Base-by-base conservation (phyloP, 1,139 yeast genomes). In the Saccharomycopsis crataegensis region DNA sequence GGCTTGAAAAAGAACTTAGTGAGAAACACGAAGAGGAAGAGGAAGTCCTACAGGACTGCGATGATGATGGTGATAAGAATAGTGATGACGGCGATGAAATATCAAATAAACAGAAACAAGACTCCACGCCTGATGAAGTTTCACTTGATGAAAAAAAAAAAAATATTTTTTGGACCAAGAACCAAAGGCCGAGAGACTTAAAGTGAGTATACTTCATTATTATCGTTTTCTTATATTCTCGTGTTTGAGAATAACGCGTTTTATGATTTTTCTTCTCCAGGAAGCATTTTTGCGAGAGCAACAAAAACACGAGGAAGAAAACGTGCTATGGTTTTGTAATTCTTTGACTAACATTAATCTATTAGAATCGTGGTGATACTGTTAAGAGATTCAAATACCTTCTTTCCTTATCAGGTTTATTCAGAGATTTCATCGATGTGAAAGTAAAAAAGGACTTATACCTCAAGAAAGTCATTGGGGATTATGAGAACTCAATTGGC, bases 91-190 rank as follows among this genome's bases (percentile, higher is more conserved):
- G 16, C 4, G 48, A 45, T 14, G 38, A n/a, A 33, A 2, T 8
- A 36, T 9, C 12, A 31, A 28, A 45, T 12, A n/a, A 36, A n/a
- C 28, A 45, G 9, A 16, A 45, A 36, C n/a, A 14, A 7, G 48
- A 45, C 31, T 11, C 16, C 12, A 22, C 22, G 16, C 12, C 22
- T 11, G 45, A 38, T 16, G 16, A 12, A 42, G 6, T 99, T 63
- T 99, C 96, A 59, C 78, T 93, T 61, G 99, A 93, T 67, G 88
- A 94, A 65, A 97, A 90, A 75, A 83, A 81, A 83, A 63, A 70
- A 66, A 12, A 14, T 56, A 52, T 37, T 11, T 55, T 28, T 40
- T 56, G 7, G 54, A 56, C 22, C 53, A 56, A 40, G 58, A 56
- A 12, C 57, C 57, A 8, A 51, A 51, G 34, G n/a, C 17, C 6